These are phyloP conservation scores for Akanthomyces muscarius DNA, from an alignment of 2,329 filamentous ascomycete species.

Conservation along the genomic window DNA sequence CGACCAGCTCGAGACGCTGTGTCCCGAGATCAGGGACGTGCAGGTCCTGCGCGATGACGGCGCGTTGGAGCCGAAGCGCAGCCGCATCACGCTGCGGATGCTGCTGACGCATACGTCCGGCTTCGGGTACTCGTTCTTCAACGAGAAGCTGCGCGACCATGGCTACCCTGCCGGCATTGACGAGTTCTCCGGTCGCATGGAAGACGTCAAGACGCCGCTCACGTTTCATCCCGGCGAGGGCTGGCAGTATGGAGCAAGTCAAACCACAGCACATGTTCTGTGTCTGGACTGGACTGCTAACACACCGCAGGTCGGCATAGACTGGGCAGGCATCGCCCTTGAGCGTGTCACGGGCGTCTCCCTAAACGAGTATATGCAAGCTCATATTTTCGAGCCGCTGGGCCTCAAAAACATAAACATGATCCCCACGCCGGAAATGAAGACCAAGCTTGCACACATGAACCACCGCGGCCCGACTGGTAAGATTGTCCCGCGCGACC, in stretches of 20 bases:
- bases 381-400: constrained; percentile 45
- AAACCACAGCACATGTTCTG: neutral
- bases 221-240: constrained; percentile 59
- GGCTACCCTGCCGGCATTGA: constrained; percentile 48
- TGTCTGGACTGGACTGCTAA: neutral
- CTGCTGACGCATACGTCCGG: constrained; percentile 53
- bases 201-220: constrained; percentile 51
- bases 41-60: constrained; percentile 41
- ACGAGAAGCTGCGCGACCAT: constrained; percentile 44
- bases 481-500: constrained; percentile 40
- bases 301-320: constrained; percentile 40
- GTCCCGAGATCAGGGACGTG: constrained; percentile 45
- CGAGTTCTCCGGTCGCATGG: constrained; percentile 52
- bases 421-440: constrained; percentile 53
- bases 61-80: constrained; percentile 40
- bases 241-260: constrained; percentile 57
- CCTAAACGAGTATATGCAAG: constrained; percentile 47
- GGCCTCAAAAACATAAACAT: constrained; percentile 50
- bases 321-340: constrained; percentile 51
- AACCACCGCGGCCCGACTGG: constrained; percentile 47
- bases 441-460: constrained; percentile 53
- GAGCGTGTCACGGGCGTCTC: constrained; percentile 40
- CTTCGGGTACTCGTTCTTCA: constrained; percentile 55
- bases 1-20: constrained; percentile 42
- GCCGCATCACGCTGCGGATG: constrained; percentile 53